Conservation (phyloP, 2,329 filamentous ascomycete genomes). For the Amauroascus verrucosus region DNA sequence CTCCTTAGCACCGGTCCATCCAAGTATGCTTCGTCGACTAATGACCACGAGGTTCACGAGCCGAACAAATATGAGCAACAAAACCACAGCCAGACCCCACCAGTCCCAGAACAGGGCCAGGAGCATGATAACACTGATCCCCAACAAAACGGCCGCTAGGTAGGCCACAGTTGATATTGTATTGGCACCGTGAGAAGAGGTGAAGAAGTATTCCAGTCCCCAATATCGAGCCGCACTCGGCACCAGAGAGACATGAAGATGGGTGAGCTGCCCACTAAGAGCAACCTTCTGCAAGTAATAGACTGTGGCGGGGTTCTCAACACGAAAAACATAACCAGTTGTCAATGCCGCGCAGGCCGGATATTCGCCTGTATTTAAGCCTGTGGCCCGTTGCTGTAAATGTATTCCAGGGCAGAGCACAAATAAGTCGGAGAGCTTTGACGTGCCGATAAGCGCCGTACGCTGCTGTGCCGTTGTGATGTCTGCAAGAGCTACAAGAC, state of each 20-base stretch:
- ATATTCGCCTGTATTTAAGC: slow-evolving; percentile 37
- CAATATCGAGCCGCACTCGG: neutral
- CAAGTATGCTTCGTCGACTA: neutral
- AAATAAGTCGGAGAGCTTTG: slow-evolving; percentile 30
- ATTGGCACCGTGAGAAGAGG: neutral
- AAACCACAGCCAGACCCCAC: neutral
- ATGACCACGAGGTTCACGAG: neutral
- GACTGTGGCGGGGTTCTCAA: slow-evolving; percentile 42
- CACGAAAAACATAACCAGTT: slow-evolving; percentile 36
- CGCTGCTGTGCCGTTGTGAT: slow-evolving; percentile 47
- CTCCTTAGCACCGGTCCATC: slow-evolving; percentile 18
- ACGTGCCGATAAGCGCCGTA: slow-evolving; percentile 46
- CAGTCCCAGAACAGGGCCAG: neutral
- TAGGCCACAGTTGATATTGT: neutral
- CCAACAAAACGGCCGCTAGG: neutral
- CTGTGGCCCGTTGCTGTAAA: slow-evolving; percentile 48
- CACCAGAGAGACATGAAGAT: neutral
- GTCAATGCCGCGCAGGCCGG: slow-evolving; percentile 36
- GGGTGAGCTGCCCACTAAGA: slow-evolving; percentile 39
- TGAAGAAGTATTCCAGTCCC: neutral
- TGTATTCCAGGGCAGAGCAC: slow-evolving; percentile 52
- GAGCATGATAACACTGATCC: neutral
- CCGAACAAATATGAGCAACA: neutral
- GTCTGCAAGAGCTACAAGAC: slow-evolving; percentile 51
- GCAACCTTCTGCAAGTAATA: slow-evolving; percentile 48